phyloP scores from a whole-genome alignment of 108 stramenopile genomes.

The Cyclotella atomus region DNA sequence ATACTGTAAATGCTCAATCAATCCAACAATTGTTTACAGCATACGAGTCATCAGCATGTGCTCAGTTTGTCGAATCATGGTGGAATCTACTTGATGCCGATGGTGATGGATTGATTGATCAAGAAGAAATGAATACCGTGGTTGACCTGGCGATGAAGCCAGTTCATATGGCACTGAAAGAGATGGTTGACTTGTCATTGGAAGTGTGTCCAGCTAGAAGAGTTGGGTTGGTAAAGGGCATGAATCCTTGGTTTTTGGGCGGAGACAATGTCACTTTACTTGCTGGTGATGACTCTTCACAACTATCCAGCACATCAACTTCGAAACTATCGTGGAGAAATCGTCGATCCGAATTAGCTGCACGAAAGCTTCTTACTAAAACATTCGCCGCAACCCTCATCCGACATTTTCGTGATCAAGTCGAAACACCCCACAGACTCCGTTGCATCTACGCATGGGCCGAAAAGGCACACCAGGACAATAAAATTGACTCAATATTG shows the following conservation, averaged over 20 bases:
- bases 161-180: slow-evolving; percentile 58
- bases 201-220: slow-evolving; percentile 50
- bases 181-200: slow-evolving; percentile 43
- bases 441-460: slow-evolving; percentile 93
- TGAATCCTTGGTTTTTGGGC: slow-evolving; percentile 40
- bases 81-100: slow-evolving; percentile 84
- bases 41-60: slow-evolving; percentile 48
- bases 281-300: slow-evolving; percentile 26
- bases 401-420: slow-evolving; percentile 81
- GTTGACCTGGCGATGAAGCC: slow-evolving; percentile 63
- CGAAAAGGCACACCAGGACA: slow-evolving; percentile 85
- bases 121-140: slow-evolving; percentile 82
- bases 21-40: slow-evolving; percentile 52
- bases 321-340: slow-evolving; percentile 70
- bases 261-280: slow-evolving; percentile 1
- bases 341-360: slow-evolving; percentile 60
- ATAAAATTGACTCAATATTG: slow-evolving; percentile 74
- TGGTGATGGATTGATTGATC: slow-evolving; percentile 80
- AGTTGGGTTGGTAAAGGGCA: slow-evolving; percentile 8
- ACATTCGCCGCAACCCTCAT: slow-evolving; percentile 58
- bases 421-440: slow-evolving; percentile 85
- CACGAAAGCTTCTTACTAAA: slow-evolving; percentile 59
- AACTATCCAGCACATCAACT: not conserved
- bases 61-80: slow-evolving; percentile 64
- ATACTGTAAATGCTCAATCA: slow-evolving; percentile 23